Base-by-base conservation (phyloP, 2,329 filamentous ascomycete species). In the Botrytis hyacinthi region DNA sequence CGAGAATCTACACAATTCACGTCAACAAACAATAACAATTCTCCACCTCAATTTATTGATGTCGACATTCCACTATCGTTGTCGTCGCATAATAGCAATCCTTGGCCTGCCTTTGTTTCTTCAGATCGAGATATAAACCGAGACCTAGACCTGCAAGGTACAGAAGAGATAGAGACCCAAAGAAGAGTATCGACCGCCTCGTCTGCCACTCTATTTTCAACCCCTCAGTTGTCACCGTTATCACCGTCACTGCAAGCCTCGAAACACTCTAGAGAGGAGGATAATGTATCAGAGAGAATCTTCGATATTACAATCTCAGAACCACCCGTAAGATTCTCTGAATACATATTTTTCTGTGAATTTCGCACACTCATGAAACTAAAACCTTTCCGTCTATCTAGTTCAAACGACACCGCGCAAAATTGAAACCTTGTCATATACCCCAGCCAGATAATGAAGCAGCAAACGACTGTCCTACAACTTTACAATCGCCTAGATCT, bases 391-490 rank as follows among this genome's bases (percentile, higher is more conserved):
- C 37, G 29, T 29, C n/a, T 40, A n/a, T 59, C 26, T 29, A 72
- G 71, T 69, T 74, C 46, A 82, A 82, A 69, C 78, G 77, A 67
- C 75, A 73, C 29, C 75, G 77, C 60, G 75, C 77, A 67, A 75
- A 78, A 46, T 68, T 78, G 26, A 80, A 77, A 76, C 73, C 80
- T 67, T 79, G 80, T 61, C 80, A 82, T 75, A 81, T 79, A 6
- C 78, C 83, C 62, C 81, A 83, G 76, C 79, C 80, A 59, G 81
- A 82, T 75, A 78, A 73, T 73, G 79, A 82, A 70, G 74, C 81
- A 70, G 74, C 75, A 46, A 71, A 71, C 63, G 76, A 75, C 63
- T 46, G 59, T 51, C 60, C 72, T 67, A 8, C 46, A 46, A 67
- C 67, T 14, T 35, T 48, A 57, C 54, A 44, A 22, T 72, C 73